These are phyloP conservation scores for Gracilaria domingensis DNA, from an alignment of 23 red algal genomes.

Conservation along the genomic window DNA sequence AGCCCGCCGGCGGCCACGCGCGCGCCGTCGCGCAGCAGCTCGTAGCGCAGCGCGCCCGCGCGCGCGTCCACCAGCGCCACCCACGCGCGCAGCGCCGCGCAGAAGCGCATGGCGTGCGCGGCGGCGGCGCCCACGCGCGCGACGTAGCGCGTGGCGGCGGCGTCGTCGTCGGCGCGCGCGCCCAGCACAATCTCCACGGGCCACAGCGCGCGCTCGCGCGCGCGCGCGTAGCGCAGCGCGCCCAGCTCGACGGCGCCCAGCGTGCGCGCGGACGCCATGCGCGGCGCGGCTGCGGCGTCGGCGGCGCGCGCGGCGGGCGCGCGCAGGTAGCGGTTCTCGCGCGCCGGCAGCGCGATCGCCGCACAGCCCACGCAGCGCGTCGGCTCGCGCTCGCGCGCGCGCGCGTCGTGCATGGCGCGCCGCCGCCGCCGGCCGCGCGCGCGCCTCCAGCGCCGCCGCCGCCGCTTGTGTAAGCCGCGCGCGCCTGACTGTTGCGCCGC, in stretches of 20 bases:
- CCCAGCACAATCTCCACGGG: neutral
- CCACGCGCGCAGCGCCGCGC: too few species aligned
- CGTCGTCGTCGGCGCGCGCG: neutral
- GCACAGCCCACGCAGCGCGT: neutral
- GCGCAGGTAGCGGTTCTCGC: too few species aligned
- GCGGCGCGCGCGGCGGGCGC: too few species aligned
- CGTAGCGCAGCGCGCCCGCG: too few species aligned
- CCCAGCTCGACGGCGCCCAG: neutral
- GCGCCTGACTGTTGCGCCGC: neutral
- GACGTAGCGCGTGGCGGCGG: neutral
- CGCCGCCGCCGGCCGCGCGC: neutral
- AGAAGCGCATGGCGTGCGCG: neutral
- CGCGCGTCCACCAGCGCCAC: too few species aligned
- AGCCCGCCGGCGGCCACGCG: too few species aligned
- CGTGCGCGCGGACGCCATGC: neutral
- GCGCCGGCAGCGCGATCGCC: too few species aligned
- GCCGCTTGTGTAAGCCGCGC: too few species aligned
- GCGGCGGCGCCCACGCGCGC: neutral
- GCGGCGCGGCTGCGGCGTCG: neutral
- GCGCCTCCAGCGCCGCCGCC: neutral
- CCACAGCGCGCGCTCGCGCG: neutral
- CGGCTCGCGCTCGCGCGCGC: neutral
- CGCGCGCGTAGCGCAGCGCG: neutral
- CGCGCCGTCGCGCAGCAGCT: too few species aligned
- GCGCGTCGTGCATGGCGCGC: neutral